Evolutionary conservation across 805 yeast genomes (phyloP).

Genomic region (Yarrowia sp.): DNA sequence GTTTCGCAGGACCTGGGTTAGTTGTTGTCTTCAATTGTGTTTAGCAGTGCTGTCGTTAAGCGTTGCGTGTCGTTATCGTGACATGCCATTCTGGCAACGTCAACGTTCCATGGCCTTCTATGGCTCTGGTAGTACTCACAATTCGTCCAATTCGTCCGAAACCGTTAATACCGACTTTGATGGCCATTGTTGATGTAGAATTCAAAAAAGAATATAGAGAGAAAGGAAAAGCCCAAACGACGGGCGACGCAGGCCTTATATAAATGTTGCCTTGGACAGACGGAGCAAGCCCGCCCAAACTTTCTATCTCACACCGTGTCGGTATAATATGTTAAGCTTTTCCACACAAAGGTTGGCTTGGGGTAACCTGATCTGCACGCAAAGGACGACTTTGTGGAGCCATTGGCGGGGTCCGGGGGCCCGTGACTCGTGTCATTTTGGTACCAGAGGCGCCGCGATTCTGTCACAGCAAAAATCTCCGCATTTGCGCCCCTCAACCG

Average conservation of each 20-base stretch:
- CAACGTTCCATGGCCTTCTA: not conserved
- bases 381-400: not conserved
- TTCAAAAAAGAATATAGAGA: slow-evolving; percentile 10
- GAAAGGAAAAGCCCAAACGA: not conserved
- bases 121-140: slow-evolving; percentile 43
- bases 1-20: slow-evolving; percentile 55
- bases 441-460: not conserved
- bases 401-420: not conserved
- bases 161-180: slow-evolving; percentile 86
- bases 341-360: slow-evolving; percentile 17
- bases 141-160: slow-evolving; percentile 94
- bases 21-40: not conserved
- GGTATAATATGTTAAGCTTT: slow-evolving; percentile 25
- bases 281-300: slow-evolving; percentile 24
- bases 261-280: slow-evolving; percentile 11
- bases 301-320: no score
- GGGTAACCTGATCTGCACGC: slow-evolving; percentile 11
- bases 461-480: not conserved
- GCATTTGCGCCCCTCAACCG: not conserved
- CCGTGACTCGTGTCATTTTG: not conserved
- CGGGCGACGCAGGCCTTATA: slow-evolving; percentile 2
- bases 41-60: not conserved
- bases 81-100: not conserved
- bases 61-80: not conserved
- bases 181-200: slow-evolving; percentile 38